Evolutionary conservation across 176 grass and related monocot species (phyloP).

Genomic region (Carex cristatella): DNA sequence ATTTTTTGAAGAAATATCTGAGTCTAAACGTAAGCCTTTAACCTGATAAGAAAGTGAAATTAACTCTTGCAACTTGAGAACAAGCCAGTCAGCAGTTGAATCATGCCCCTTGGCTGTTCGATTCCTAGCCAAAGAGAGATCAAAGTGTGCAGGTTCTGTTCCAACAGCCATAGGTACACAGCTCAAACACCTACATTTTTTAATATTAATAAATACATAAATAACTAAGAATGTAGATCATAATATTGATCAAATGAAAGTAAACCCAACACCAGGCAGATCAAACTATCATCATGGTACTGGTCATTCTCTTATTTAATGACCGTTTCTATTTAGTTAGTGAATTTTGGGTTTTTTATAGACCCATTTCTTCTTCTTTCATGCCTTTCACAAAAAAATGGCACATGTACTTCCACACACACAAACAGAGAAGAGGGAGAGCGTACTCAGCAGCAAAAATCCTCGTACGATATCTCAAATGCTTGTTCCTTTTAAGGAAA

Average conservation of each 20-base stretch:
- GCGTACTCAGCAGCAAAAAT: constrained; percentile 97
- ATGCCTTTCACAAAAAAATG: background rate
- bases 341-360: background rate
- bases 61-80: constrained; percentile 92
- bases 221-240: background rate
- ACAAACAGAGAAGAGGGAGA: constrained; percentile 21
- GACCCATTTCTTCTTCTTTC: background rate
- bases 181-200: constrained; percentile 75
- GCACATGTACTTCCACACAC: background rate
- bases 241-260: background rate
- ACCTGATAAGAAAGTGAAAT: constrained; percentile 97
- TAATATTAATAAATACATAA: constrained; percentile 8
- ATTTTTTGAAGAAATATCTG: constrained; percentile 6
- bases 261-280: background rate
- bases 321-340: background rate
- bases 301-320: background rate
- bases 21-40: constrained; percentile 12
- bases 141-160: constrained; percentile 88
- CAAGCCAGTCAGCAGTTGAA: constrained; percentile 65
- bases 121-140: constrained; percentile 66
- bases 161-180: constrained; percentile 89
- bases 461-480: constrained; percentile 89
- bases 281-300: background rate
- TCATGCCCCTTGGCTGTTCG: constrained; percentile 31
- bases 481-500: constrained; percentile 66